phyloP scores from a whole-genome alignment of 768 basidiomycete species.

The Leccinellum rugosiceps region DNA sequence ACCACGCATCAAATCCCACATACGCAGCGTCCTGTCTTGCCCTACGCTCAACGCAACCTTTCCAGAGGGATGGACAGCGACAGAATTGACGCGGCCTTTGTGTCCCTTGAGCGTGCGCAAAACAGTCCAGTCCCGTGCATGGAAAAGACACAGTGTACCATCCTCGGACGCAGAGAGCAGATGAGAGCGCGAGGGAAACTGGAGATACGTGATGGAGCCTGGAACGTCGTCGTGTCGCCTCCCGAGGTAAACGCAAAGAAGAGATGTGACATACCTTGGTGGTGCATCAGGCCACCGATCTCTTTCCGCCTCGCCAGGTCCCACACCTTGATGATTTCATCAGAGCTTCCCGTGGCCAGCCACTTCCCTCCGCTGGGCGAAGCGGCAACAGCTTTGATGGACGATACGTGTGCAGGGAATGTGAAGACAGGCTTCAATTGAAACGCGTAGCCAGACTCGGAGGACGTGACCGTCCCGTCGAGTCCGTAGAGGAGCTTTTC shows the following conservation, averaged over 20 bases:
- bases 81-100: constrained; percentile 85
- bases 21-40: constrained; percentile 81
- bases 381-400: constrained; percentile 85
- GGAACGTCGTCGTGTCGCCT: neutral
- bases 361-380: constrained; percentile 91
- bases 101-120: constrained; percentile 88
- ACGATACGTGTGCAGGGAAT: constrained; percentile 95
- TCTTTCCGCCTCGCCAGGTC: constrained; percentile 89
- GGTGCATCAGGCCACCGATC: constrained; percentile 91
- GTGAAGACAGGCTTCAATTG: constrained; percentile 81
- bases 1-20: constrained; percentile 99
- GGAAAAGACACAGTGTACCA: constrained; percentile 85
- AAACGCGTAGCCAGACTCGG: constrained; percentile 32
- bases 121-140: constrained; percentile 91
- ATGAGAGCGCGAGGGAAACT: constrained; percentile 86
- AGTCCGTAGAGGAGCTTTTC: constrained; percentile 95
- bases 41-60: constrained; percentile 91
- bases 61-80: constrained; percentile 91
- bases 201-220: constrained; percentile 91
- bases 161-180: constrained; percentile 92
- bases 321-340: constrained; percentile 97
- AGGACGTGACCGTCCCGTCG: constrained; percentile 51
- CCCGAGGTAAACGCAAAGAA: neutral
- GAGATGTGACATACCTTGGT: constrained; percentile 62
- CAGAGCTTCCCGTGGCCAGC: constrained; percentile 93